Conservation (phyloP, 306 rosid genomes). For the Sesbania bispinosa region DNA sequence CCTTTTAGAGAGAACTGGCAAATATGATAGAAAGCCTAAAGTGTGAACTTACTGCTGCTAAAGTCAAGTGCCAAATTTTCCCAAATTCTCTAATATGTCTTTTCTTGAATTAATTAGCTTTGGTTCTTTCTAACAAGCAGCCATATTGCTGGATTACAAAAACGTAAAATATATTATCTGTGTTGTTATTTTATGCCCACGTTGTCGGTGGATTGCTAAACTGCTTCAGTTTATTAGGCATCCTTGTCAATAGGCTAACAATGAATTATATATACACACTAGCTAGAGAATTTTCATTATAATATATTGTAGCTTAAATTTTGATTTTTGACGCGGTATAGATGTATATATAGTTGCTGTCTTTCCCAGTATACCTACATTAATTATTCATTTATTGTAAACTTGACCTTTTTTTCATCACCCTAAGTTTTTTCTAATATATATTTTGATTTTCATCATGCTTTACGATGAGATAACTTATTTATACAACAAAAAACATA, state of each 20-base stretch:
- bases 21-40: neutral
- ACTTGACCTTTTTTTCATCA: too few species aligned
- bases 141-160: neutral
- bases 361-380: too few species aligned
- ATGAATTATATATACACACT: neutral
- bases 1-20: neutral
- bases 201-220: neutral
- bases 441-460: too few species aligned
- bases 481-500: too few species aligned
- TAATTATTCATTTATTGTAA: too few species aligned
- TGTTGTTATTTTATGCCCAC: neutral
- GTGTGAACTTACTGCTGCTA: neutral
- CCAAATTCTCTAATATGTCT: neutral
- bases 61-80: slow-evolving; percentile 16
- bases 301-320: neutral
- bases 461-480: too few species aligned
- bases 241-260: neutral
- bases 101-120: neutral
- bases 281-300: neutral
- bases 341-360: too few species aligned
- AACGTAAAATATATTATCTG: neutral
- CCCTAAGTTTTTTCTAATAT: too few species aligned
- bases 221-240: neutral
- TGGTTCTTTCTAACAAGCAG: neutral
- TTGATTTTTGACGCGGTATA: neutral